phyloP scores from a whole-genome alignment of 2,329 filamentous ascomycete genomes.

The Trichoderma atroviride region DNA sequence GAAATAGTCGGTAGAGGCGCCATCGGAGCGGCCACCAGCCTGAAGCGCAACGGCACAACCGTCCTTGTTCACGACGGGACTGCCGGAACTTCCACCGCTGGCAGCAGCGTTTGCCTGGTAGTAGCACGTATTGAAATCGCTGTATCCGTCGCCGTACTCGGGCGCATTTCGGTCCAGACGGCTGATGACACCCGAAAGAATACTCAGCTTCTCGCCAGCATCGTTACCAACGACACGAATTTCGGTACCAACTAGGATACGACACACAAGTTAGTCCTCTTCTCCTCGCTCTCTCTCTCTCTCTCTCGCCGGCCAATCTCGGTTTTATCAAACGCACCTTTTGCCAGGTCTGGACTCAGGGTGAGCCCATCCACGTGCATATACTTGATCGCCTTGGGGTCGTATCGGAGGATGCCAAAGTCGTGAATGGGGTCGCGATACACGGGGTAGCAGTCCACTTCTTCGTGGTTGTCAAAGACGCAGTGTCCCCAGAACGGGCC shows the following conservation, averaged over 20 bases:
- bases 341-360: conserved; percentile 82
- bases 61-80: conserved; percentile 94
- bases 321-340: conserved; percentile 49
- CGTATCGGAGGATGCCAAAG: conserved; percentile 95
- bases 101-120: conserved; percentile 97
- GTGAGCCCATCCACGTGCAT: conserved; percentile 84
- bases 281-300: background rate
- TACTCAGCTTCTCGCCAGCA: conserved; percentile 97
- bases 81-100: conserved; percentile 96
- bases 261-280: background rate
- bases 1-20: conserved; percentile 97
- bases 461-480: conserved; percentile 97
- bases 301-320: conserved; percentile 23
- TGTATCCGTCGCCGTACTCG: conserved; percentile 96
- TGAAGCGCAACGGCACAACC: conserved; percentile 90
- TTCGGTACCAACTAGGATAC: conserved; percentile 73
- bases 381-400: conserved; percentile 95
- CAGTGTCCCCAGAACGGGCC: conserved; percentile 98
- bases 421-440: conserved; percentile 99
- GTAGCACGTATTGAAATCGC: conserved; percentile 95
- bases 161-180: conserved; percentile 94
- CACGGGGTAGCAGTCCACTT: conserved; percentile 93
- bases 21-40: conserved; percentile 89
- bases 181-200: conserved; percentile 95
- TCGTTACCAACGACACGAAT: conserved; percentile 98